Evolutionary conservation across 192 early-diverging fungal genomes (phyloP).

Genomic region (Podochytrium sp.): DNA sequence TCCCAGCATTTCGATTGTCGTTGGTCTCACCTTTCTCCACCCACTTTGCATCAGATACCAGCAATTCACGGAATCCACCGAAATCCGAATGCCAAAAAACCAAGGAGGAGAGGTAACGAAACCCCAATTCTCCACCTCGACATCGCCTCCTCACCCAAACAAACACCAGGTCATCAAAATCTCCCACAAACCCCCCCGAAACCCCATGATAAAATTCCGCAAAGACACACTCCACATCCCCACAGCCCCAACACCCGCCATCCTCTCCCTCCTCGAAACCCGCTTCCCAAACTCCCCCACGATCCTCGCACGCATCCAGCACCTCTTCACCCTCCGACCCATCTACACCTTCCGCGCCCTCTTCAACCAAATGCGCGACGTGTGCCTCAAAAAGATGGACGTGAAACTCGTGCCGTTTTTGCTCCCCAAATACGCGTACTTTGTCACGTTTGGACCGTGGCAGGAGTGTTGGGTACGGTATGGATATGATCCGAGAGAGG

Average conservation of each 20-base stretch:
- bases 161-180: background rate
- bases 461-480: slow-evolving; percentile 45
- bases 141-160: background rate
- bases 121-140: background rate
- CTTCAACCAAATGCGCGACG: slow-evolving; percentile 19
- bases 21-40: background rate
- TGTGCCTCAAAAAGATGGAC: background rate
- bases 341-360: slow-evolving; percentile 44
- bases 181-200: slow-evolving; percentile 1
- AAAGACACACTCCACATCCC: background rate
- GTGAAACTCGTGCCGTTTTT: slow-evolving; percentile 22
- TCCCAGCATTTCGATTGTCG: background rate
- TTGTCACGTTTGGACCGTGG: slow-evolving; percentile 39
- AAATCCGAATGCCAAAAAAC: background rate
- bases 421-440: slow-evolving; percentile 35
- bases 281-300: background rate
- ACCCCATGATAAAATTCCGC: slow-evolving; percentile 26
- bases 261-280: slow-evolving; percentile 20
- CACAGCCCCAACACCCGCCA: slow-evolving; percentile 6
- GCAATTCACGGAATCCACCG: background rate
- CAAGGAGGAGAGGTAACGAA: background rate
- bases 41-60: background rate
- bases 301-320: slow-evolving; percentile 11
- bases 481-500: slow-evolving; percentile 46
- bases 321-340: slow-evolving; percentile 35